Conservation (phyloP, 2,329 filamentous ascomycete species). For the Verticillium zaregamsianum region DNA sequence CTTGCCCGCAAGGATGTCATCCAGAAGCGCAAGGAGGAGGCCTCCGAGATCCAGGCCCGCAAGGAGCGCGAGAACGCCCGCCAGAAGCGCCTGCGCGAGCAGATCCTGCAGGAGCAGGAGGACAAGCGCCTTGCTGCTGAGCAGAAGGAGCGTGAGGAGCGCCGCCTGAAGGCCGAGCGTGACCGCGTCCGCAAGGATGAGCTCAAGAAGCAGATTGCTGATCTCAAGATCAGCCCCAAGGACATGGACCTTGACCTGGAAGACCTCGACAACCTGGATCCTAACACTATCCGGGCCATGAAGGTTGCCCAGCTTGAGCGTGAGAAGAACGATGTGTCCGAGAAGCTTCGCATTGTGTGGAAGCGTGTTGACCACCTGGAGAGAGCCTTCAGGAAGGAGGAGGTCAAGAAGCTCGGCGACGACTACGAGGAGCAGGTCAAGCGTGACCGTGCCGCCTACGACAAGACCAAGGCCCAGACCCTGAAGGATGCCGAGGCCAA, state of each 20-base stretch:
- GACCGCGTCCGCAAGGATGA: constrained; percentile 90
- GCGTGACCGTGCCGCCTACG: constrained; percentile 73
- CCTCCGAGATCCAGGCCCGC: constrained; percentile 80
- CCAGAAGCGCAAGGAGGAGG: constrained; percentile 94
- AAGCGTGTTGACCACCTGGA: constrained; percentile 97
- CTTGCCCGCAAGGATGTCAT: constrained; percentile 86
- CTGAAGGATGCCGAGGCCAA: constrained; percentile 78
- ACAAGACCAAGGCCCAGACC: constrained; percentile 72
- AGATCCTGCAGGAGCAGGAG: constrained; percentile 86
- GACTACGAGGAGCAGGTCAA: constrained; percentile 84
- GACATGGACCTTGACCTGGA: constrained; percentile 69
- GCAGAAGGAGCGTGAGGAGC: constrained; percentile 84
- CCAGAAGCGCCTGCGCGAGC: constrained; percentile 79
- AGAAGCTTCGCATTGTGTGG: constrained; percentile 84
- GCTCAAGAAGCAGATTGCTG: constrained; percentile 85
- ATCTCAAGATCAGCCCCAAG: constrained; percentile 86
- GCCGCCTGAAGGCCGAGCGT: constrained; percentile 79
- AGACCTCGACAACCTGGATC: constrained; percentile 82
- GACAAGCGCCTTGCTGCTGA: constrained; percentile 86
- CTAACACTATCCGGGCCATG: constrained; percentile 84
- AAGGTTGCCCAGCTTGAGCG: constrained; percentile 95
- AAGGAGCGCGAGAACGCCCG: constrained; percentile 91
- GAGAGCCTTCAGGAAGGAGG: constrained; percentile 93
- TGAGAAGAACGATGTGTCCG: constrained; percentile 94
- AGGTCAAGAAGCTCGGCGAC: constrained; percentile 81